phyloP scores from a whole-genome alignment of 2,329 filamentous ascomycete genomes.

The Aspergillus niger region DNA sequence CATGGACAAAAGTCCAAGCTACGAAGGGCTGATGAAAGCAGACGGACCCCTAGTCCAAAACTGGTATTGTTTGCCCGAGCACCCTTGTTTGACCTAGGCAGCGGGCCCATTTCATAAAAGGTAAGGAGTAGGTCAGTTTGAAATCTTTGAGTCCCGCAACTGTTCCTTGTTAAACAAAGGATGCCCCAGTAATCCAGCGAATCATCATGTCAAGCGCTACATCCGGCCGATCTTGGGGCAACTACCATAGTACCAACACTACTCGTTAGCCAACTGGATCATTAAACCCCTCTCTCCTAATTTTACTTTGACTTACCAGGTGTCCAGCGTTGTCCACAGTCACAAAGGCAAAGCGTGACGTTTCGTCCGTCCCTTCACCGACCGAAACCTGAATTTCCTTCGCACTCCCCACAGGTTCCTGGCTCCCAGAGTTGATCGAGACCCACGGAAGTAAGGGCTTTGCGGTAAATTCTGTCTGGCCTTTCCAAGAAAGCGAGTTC shows the following conservation, averaged over 20 bases:
- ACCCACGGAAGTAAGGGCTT: slow-evolving; percentile 21
- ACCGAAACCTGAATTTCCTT: slow-evolving; percentile 14
- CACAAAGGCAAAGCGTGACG: slow-evolving; percentile 17
- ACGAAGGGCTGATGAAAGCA: too few species aligned
- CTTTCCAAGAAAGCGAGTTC: slow-evolving; percentile 26
- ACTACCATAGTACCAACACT: slow-evolving; percentile 1
- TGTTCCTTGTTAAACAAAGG: slow-evolving; percentile 20
- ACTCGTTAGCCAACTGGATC: background rate
- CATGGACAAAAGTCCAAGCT: too few species aligned
- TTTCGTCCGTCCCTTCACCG: background rate
- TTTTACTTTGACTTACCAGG: slow-evolving; percentile 8
- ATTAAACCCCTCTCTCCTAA: background rate
- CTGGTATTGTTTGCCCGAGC: too few species aligned
- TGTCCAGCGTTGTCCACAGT: slow-evolving; percentile 19
- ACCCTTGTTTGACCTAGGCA: too few species aligned
- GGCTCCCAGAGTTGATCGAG: slow-evolving; percentile 7
- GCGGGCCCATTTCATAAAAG: too few species aligned
- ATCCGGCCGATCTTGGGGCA: slow-evolving; percentile 16
- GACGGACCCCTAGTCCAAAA: too few species aligned
- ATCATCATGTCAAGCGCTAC: slow-evolving; percentile 20
- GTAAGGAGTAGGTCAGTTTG: too few species aligned
- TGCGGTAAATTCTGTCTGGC: slow-evolving; percentile 25
- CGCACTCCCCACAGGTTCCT: slow-evolving; percentile 5
- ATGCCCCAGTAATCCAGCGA: slow-evolving; percentile 47
- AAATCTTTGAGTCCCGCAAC: too few species aligned